Conservation (phyloP, 805 yeast species). For the Candida ipomoeae region DNA sequence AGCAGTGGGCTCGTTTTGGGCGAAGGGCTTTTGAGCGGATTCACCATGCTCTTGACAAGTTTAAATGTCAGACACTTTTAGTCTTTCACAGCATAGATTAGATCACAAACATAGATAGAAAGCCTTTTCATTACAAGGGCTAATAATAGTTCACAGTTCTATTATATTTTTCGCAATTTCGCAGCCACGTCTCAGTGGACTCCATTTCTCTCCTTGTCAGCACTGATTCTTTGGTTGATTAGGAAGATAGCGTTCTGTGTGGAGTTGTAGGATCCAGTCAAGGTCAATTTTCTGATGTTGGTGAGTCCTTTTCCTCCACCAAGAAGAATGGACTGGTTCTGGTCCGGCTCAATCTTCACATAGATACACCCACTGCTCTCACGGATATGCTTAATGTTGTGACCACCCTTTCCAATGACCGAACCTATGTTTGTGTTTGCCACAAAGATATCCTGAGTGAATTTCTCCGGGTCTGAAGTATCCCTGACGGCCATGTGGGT, state of each 20-base stretch:
- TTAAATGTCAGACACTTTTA: conserved; percentile 38
- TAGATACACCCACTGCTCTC: conserved; percentile 68
- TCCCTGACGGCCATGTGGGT: conserved; percentile 35
- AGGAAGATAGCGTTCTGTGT: conserved; percentile 70
- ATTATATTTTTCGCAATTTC: too few species aligned
- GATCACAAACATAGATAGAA: too few species aligned
- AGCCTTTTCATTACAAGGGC: neutral
- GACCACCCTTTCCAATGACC: conserved; percentile 83
- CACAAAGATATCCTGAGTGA: conserved; percentile 67
- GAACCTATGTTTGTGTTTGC: conserved; percentile 79
- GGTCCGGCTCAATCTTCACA: conserved; percentile 64
- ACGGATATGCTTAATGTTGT: conserved; percentile 72
- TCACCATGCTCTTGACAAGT: conserved; percentile 74
- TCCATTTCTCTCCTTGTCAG: conserved; percentile 53
- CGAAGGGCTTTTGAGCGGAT: conserved; percentile 84
- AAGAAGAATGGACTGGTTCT: conserved; percentile 45
- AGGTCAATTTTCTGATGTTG: conserved; percentile 53
- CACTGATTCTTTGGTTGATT: conserved; percentile 67
- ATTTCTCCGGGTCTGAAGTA: conserved; percentile 42
- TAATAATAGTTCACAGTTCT: neutral
- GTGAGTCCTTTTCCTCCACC: conserved; percentile 43
- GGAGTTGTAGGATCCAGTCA: conserved; percentile 63
- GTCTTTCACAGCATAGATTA: neutral
- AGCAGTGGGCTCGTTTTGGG: conserved; percentile 92
- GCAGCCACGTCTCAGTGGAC: conserved; percentile 4